Conservation (phyloP, 1,284 basidiomycete species). For the Ganoderma sp. region DNA sequence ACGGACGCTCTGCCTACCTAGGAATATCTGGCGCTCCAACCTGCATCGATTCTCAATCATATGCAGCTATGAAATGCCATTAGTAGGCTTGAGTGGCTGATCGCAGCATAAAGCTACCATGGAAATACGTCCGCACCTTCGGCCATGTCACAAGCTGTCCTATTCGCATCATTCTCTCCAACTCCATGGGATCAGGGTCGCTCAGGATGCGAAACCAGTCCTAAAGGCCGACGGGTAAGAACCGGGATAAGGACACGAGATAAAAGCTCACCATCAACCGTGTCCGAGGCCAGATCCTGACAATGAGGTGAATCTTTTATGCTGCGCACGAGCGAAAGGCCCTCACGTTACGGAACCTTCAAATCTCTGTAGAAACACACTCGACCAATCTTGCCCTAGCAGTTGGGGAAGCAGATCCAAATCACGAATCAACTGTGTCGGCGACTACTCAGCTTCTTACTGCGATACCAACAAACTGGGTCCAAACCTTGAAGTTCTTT, state of each 20-base stretch:
- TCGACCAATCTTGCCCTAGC: conserved; percentile 93
- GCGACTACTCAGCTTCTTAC: conserved; percentile 8
- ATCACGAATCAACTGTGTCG: conserved; percentile 81
- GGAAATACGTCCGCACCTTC: conserved; percentile 58
- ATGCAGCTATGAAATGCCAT: conserved; percentile 62
- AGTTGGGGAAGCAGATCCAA: conserved; percentile 89
- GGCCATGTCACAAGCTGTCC: conserved; percentile 96
- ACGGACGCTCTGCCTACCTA: conserved; percentile 80
- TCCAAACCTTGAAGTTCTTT: conserved; percentile 85
- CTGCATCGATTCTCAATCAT: conserved; percentile 88
- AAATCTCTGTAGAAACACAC: conserved; percentile 90
- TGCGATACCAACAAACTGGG: conserved; percentile 1
- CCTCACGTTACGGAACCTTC: conserved; percentile 83
- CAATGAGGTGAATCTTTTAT: conserved; percentile 31
- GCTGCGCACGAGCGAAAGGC: not conserved
- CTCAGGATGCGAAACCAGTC: conserved; percentile 87
- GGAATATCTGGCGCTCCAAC: conserved; percentile 82
- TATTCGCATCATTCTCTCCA: conserved; percentile 84
- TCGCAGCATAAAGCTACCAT: conserved; percentile 1
- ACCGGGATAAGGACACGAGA: not conserved
- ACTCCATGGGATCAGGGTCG: conserved; percentile 81
- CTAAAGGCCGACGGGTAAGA: conserved; percentile 40
- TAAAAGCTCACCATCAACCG: conserved; percentile 61
- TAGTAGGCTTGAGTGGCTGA: not conserved
- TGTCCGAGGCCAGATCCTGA: conserved; percentile 87